Percentiles rank a stretch among this genome's conserved stretches.
Conservation (phyloP, 1,284 basidiomycete species). For the Sphaerobolus stellatus region DNA sequence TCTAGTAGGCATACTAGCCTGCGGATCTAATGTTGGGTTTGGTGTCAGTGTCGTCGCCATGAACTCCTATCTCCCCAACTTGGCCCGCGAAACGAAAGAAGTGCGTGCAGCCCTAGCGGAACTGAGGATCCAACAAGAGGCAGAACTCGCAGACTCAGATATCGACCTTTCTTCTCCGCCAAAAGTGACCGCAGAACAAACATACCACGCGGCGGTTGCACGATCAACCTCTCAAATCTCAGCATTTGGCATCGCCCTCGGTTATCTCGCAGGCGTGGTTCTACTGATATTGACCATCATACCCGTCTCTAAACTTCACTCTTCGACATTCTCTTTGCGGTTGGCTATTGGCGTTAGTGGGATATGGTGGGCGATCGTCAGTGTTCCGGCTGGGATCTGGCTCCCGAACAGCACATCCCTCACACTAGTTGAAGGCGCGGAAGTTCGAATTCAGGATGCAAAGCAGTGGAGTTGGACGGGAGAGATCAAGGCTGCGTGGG, state of each 20-base stretch:
- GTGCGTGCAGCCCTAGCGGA: conserved; percentile 49
- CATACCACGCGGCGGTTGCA: conserved; percentile 59
- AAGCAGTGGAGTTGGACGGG: conserved; percentile 43
- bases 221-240: conserved; percentile 77
- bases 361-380: conserved; percentile 82
- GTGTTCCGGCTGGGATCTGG: conserved; percentile 72
- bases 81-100: conserved; percentile 66
- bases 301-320: conserved; percentile 63
- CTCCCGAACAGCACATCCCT: conserved; percentile 44
- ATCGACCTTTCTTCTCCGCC: conserved; percentile 14
- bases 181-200: conserved; percentile 18
- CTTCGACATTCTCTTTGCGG: conserved; percentile 72
- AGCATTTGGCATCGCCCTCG: conserved; percentile 78
- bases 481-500: conserved; percentile 67
- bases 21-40: conserved; percentile 79
- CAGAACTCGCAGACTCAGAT: conserved; percentile 8
- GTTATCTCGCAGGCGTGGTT: conserved; percentile 75
- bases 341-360: conserved; percentile 80
- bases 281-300: conserved; percentile 70
- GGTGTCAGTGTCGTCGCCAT: conserved; percentile 83
- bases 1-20: conserved; percentile 59
- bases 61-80: conserved; percentile 82
- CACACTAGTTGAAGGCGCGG: conserved; percentile 21
- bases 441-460: conserved; percentile 17
- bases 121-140: conserved; percentile 24